Evolutionary conservation across 2,329 filamentous ascomycete genomes (phyloP).

Genomic region (Trichoderma semiorbis): DNA sequence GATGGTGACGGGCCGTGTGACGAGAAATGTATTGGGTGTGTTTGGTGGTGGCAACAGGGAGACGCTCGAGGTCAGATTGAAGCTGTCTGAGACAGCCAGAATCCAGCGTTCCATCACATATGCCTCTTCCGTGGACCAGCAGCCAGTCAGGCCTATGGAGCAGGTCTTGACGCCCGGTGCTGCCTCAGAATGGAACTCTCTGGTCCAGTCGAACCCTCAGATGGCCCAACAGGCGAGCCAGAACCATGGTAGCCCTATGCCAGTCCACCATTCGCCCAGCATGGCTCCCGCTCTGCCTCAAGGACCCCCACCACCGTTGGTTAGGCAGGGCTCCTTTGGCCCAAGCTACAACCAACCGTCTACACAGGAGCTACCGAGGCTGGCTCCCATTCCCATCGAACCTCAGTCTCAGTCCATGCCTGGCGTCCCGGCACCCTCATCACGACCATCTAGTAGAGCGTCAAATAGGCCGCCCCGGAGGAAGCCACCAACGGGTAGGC

Average conservation of each 20-base stretch:
- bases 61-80: slow-evolving; percentile 89
- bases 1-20: slow-evolving; percentile 85
- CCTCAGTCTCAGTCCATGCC: slow-evolving; percentile 21
- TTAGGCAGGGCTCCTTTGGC: slow-evolving; percentile 30
- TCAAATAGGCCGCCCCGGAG: slow-evolving; percentile 44
- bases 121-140: slow-evolving; percentile 1
- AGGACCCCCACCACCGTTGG: slow-evolving; percentile 23
- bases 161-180: slow-evolving; percentile 53
- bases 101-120: slow-evolving; percentile 36
- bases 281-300: slow-evolving; percentile 38
- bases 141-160: slow-evolving; percentile 28
- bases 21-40: slow-evolving; percentile 77
- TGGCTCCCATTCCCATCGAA: slow-evolving; percentile 36
- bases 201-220: slow-evolving; percentile 68
- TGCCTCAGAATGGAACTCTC: slow-evolving; percentile 72
- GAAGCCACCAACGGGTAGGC: slow-evolving; percentile 50
- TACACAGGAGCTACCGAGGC: slow-evolving; percentile 32
- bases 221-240: slow-evolving; percentile 33
- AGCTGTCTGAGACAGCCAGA: slow-evolving; percentile 73
- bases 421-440: slow-evolving; percentile 34
- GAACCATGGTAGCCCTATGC: neutral
- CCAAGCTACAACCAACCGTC: slow-evolving; percentile 23
- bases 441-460: slow-evolving; percentile 58
- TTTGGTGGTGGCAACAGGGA: slow-evolving; percentile 82
- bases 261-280: slow-evolving; percentile 28